These are phyloP conservation scores for Globisporangium orthogonon DNA, from an alignment of 352 stramenopile species.

Conservation along the genomic window DNA sequence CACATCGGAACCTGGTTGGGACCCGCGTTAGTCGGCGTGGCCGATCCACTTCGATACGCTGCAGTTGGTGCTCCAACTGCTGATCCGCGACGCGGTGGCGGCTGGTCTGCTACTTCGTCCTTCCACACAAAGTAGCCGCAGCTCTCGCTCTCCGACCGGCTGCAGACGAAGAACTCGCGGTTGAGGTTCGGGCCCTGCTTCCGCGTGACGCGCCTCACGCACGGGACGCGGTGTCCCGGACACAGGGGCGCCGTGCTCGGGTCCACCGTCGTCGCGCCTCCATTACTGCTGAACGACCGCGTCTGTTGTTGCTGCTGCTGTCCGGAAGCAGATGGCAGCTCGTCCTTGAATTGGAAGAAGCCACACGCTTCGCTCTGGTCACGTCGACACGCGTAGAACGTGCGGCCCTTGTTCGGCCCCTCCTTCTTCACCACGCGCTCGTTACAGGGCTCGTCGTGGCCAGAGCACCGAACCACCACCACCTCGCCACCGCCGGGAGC, in stretches of 20 bases:
- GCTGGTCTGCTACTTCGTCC: conserved; percentile 46
- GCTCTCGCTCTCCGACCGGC: conserved; percentile 59
- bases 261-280: too few species aligned
- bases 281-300: neutral
- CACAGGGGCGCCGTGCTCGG: conserved; percentile 19
- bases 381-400: conserved; percentile 52
- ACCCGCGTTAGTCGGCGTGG: neutral
- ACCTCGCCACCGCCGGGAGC: neutral
- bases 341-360: conserved; percentile 77
- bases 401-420: conserved; percentile 55
- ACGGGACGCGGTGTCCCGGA: conserved; percentile 31
- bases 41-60: neutral
- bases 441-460: conserved; percentile 57
- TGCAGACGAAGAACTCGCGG: conserved; percentile 92
- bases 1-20: conserved; percentile 18
- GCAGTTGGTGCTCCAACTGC: neutral
- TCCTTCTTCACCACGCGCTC: conserved; percentile 61
- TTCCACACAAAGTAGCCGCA: conserved; percentile 92
- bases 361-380: conserved; percentile 56
- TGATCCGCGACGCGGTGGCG: neutral
- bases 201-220: conserved; percentile 35
- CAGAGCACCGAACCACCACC: conserved; percentile 28
- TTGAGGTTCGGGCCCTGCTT: conserved; percentile 77
- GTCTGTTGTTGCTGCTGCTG: neutral
- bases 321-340: conserved; percentile 12